Conservation (phyloP, 441 rosid genomes). For the Populus hybrid region DNA sequence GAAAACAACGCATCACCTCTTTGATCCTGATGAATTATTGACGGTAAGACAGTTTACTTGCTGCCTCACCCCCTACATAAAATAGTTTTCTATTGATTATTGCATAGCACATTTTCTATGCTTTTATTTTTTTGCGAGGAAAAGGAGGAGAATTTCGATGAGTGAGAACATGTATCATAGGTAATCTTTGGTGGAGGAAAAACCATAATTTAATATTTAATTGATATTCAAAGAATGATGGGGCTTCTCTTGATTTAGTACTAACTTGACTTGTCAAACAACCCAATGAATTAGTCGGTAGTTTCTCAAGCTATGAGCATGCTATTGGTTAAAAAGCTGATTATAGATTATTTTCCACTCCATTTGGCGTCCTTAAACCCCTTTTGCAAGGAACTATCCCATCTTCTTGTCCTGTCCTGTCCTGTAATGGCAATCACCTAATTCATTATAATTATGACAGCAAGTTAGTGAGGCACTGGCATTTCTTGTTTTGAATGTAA, state of each 20-base stretch:
- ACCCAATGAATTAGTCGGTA: neutral
- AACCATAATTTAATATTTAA: neutral
- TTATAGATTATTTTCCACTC: no score
- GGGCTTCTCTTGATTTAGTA: neutral
- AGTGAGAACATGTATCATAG: neutral
- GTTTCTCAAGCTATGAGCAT: neutral
- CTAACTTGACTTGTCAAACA: neutral
- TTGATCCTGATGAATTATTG: conserved; percentile 89
- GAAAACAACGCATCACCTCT: conserved; percentile 82
- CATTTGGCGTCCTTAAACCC: neutral
- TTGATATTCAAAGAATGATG: neutral
- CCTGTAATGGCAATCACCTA: neutral
- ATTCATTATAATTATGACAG: neutral
- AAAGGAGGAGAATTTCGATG: neutral
- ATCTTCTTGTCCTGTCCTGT: neutral
- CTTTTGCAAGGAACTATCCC: neutral
- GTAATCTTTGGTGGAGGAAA: neutral
- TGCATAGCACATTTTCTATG: no score
- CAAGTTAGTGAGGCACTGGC: neutral
- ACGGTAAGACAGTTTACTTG: conserved; percentile 46
- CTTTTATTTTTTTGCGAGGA: neutral
- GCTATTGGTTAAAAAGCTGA: neutral
- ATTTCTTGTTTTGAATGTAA: neutral
- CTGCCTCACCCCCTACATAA: neutral
- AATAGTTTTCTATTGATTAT: neutral